Percentiles rank a stretch among this genome's conserved stretches.
phyloP scores from a whole-genome alignment of 805 yeast genomes.

The Candida boidinii region DNA sequence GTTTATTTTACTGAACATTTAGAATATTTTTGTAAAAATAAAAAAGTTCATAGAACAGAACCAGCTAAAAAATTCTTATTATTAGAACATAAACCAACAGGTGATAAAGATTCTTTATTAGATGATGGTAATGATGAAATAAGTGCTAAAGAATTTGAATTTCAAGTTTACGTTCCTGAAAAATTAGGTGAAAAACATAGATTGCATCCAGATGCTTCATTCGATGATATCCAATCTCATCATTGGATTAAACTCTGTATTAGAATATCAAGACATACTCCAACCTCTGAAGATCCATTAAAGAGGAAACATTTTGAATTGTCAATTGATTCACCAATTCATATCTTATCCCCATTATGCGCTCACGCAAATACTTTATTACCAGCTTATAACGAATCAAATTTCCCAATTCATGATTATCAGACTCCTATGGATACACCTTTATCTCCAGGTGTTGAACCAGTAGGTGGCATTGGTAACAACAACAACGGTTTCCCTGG shows the following conservation, averaged over 20 bases:
- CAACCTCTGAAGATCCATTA: constrained; percentile 29
- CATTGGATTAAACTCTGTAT: constrained; percentile 94
- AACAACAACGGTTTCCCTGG: too few relatives aligned
- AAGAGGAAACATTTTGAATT: constrained; percentile 91
- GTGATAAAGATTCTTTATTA: constrained; percentile 39
- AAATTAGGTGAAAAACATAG: constrained; percentile 44
- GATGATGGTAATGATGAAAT: constrained; percentile 40
- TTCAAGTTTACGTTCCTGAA: constrained; percentile 79
- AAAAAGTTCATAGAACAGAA: constrained; percentile 86
- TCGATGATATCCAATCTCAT: constrained; percentile 71
- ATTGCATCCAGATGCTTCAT: constrained; percentile 82
- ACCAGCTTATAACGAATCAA: constrained; percentile 56
- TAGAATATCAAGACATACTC: constrained; percentile 63
- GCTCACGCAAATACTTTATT: constrained; percentile 73
- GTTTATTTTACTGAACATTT: constrained; percentile 81
- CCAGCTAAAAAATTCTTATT: constrained; percentile 76
- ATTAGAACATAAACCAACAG: constrained; percentile 67
- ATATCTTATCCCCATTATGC: constrained; percentile 65
- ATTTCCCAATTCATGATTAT: too few relatives aligned
- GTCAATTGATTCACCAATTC: constrained; percentile 90
- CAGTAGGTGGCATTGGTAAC: too few relatives aligned
- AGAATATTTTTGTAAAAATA: constrained; percentile 82
- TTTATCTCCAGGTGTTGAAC: constrained; percentile 44
- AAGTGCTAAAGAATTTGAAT: constrained; percentile 72
- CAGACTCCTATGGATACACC: constrained; percentile 24